Evolutionary conservation across 371 early-diverging fungal genomes (phyloP).

Genomic region (Mucor saturninus): DNA sequence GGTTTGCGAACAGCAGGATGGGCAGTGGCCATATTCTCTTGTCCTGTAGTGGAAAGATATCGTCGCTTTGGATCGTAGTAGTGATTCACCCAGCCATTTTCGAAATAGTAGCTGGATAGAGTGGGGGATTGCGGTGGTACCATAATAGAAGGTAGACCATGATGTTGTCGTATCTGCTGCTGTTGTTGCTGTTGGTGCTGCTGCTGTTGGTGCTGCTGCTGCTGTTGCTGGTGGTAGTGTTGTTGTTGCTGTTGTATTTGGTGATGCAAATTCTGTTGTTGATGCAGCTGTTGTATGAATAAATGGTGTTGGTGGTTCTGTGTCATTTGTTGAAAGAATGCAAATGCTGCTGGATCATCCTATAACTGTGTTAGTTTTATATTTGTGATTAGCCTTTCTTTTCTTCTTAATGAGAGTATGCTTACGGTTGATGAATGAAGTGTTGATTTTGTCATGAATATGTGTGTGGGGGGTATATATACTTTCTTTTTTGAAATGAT

Average conservation of each 20-base stretch:
- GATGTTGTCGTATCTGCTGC: conserved; percentile 9
- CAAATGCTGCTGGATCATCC: conserved; percentile 44
- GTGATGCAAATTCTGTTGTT: conserved; percentile 12
- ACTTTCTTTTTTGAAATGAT: neutral
- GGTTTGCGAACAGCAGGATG: neutral
- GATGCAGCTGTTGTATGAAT: conserved; percentile 13
- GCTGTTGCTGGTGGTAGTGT: conserved; percentile 25
- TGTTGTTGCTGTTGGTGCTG: conserved; percentile 9
- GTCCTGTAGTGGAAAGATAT: conserved; percentile 40
- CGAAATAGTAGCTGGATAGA: conserved; percentile 53
- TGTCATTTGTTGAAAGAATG: conserved; percentile 45
- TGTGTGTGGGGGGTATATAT: no score
- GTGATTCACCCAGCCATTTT: conserved; percentile 54
- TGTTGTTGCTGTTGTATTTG: conserved; percentile 11
- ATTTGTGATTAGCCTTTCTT: neutral
- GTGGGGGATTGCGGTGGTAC: conserved; percentile 57
- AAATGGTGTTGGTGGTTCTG: conserved; percentile 30
- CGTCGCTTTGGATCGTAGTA: conserved; percentile 49
- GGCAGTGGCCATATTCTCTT: conserved; percentile 13
- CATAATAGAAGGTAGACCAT: conserved; percentile 47
- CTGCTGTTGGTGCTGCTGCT: conserved; percentile 22
- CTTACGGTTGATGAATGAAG: neutral
- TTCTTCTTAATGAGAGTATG: neutral
- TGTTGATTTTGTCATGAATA: no score
- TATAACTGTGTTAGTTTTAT: conserved; percentile 14